Percentiles rank a stretch among this genome's conserved stretches.
Evolutionary conservation across 1,284 basidiomycete species (phyloP).

Genomic region (Apiotrichum siamense): DNA sequence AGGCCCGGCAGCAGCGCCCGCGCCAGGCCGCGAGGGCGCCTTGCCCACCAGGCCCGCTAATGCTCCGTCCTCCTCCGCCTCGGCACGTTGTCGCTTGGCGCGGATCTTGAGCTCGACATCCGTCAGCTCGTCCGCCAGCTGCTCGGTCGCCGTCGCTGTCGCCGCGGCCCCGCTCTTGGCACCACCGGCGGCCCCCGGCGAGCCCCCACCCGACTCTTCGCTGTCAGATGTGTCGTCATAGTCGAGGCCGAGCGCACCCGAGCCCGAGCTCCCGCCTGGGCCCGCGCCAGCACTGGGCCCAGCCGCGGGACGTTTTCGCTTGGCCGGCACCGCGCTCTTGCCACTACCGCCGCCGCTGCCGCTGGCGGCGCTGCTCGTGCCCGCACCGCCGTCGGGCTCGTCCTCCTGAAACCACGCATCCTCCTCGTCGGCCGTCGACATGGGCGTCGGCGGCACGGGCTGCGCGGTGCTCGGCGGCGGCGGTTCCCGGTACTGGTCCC

Average conservation of each 20-base stretch:
- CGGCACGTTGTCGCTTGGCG: slow-evolving; percentile 64
- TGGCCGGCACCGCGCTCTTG: slow-evolving; percentile 10
- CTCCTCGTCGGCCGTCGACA: slow-evolving; percentile 60
- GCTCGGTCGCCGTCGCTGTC: slow-evolving; percentile 9
- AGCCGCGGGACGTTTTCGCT: slow-evolving; percentile 32
- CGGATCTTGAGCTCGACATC: slow-evolving; percentile 52
- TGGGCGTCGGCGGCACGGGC: slow-evolving; percentile 52
- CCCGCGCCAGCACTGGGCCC: slow-evolving; percentile 16
- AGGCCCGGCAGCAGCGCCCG: no score
- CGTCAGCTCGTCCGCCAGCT: slow-evolving; percentile 40
- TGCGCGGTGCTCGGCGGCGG: slow-evolving; percentile 51
- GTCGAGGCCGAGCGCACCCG: slow-evolving; percentile 33
- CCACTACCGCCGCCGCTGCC: no score
- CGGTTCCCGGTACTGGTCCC: slow-evolving; percentile 88
- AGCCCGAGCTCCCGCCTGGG: neutral
- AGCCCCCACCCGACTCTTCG: slow-evolving; percentile 31
- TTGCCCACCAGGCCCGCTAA: slow-evolving; percentile 13
- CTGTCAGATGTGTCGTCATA: slow-evolving; percentile 47
- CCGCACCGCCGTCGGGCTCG: slow-evolving; percentile 32
- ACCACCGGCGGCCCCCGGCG: no score
- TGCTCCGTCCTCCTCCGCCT: slow-evolving; percentile 56
- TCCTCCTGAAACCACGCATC: slow-evolving; percentile 80
- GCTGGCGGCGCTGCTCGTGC: neutral
- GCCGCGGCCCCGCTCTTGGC: no score
- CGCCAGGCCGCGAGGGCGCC: neutral